These are phyloP conservation scores for Dryas integrifolia DNA, from an alignment of 331 rosid genomes.

Conservation along the genomic window DNA sequence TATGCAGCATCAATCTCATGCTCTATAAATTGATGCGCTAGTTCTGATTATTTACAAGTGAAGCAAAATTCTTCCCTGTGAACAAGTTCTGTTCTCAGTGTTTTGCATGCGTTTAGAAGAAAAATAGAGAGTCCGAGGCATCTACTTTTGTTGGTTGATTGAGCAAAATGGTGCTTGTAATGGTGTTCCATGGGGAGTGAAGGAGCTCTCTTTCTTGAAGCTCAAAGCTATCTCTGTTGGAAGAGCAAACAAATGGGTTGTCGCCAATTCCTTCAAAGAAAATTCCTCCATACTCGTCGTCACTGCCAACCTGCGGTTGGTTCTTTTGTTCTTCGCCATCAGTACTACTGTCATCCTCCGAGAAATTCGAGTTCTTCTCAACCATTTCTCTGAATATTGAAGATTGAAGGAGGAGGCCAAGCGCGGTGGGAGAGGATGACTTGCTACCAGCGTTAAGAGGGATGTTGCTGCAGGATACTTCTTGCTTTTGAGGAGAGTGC, in stretches of 20 bases:
- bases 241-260: slow-evolving; percentile 45
- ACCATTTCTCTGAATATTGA: slow-evolving; percentile 63
- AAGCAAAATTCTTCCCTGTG: not conserved
- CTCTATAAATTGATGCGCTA: not conserved
- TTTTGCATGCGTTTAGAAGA: not conserved
- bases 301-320: slow-evolving; percentile 29
- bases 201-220: slow-evolving; percentile 43
- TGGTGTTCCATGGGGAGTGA: slow-evolving; percentile 22
- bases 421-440: slow-evolving; percentile 68
- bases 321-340: slow-evolving; percentile 45
- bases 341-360: slow-evolving; percentile 48
- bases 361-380: slow-evolving; percentile 52
- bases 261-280: slow-evolving; percentile 44
- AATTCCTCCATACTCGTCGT: slow-evolving; percentile 46
- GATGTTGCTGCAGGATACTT: slow-evolving; percentile 29
- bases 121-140: not conserved
- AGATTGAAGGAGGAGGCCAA: slow-evolving; percentile 71
- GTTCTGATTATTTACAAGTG: slow-evolving; percentile 10
- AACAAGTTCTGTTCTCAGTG: not conserved
- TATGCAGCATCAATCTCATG: slow-evolving; percentile 1
- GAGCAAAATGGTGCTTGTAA: slow-evolving; percentile 14
- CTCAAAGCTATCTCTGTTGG: slow-evolving; percentile 34
- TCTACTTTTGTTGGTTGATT: slow-evolving; percentile 7
- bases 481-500: slow-evolving; percentile 34
- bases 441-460: slow-evolving; percentile 29